Evolutionary conservation across 139 green algal genomes (phyloP).

Genomic region (Chlamydomonas sphaeroides): DNA sequence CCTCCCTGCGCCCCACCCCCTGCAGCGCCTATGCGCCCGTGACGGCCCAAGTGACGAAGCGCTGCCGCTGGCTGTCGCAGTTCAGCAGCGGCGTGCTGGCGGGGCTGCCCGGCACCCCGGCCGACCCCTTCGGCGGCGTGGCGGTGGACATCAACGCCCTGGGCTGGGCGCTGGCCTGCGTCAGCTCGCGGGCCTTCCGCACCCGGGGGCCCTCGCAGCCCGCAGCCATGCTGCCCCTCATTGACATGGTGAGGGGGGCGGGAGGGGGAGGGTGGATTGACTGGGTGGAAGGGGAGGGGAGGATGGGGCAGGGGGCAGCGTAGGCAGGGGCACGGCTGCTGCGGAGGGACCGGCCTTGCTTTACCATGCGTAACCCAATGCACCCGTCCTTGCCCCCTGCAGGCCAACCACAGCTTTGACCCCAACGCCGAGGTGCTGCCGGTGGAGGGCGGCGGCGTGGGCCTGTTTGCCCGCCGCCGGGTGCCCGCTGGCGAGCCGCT

Average conservation of each 20-base stretch:
- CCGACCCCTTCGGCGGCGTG: slow-evolving; percentile 71
- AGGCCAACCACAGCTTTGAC: slow-evolving; percentile 80
- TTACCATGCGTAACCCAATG: too few species aligned
- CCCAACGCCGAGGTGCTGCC: slow-evolving; percentile 71
- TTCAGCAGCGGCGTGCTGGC: slow-evolving; percentile 62
- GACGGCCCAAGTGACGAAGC: slow-evolving; percentile 64
- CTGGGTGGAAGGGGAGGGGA: too few species aligned
- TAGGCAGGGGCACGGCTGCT: too few species aligned
- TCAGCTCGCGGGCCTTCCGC: slow-evolving; percentile 81
- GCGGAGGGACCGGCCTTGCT: too few species aligned
- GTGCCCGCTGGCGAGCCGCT: slow-evolving; percentile 68
- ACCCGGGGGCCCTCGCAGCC: slow-evolving; percentile 66
- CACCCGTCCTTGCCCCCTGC: too few species aligned
- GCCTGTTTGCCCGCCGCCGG: slow-evolving; percentile 52
- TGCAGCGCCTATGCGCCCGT: slow-evolving; percentile 85
- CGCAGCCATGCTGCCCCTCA: slow-evolving; percentile 80
- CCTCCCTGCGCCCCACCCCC: too few species aligned
- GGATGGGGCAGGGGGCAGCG: too few species aligned
- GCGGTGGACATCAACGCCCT: slow-evolving; percentile 78
- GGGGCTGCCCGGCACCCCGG: slow-evolving; percentile 52
- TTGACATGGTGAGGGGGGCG: too few species aligned
- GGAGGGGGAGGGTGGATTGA: too few species aligned
- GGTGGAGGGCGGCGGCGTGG: slow-evolving; percentile 32
- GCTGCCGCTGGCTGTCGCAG: not conserved
- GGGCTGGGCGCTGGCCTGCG: slow-evolving; percentile 79